phyloP scores from a whole-genome alignment of 352 stramenopile species.

The Phytopythium boreale region DNA sequence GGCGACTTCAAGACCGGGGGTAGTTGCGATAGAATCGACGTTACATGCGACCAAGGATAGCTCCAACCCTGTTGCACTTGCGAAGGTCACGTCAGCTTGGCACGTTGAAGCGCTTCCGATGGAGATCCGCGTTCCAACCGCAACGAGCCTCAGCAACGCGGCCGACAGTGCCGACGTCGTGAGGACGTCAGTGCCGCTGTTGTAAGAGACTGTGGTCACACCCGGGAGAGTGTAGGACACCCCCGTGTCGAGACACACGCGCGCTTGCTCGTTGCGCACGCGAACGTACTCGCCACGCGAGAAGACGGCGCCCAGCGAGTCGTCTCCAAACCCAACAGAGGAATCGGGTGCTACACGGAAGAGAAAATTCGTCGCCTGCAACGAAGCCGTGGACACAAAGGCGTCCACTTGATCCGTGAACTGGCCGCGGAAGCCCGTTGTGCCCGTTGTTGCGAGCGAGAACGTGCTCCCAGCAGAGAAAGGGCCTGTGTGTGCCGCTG shows the following conservation, averaged over 20 bases:
- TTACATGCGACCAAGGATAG: slow-evolving; percentile 20
- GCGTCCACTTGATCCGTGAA: slow-evolving; percentile 47
- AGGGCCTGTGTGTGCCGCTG: slow-evolving; percentile 56
- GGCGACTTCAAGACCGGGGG: slow-evolving; percentile 23
- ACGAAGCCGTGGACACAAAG: slow-evolving; percentile 33
- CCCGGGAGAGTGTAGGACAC: slow-evolving; percentile 47
- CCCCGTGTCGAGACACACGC: slow-evolving; percentile 63
- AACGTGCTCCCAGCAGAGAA: slow-evolving; percentile 65
- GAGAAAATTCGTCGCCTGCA: slow-evolving; percentile 40
- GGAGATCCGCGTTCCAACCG: slow-evolving; percentile 16
- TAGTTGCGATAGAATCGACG: slow-evolving; percentile 14
- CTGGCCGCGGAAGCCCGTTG: slow-evolving; percentile 38
- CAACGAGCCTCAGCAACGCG: slow-evolving; percentile 23
- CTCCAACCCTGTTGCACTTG: slow-evolving; percentile 19
- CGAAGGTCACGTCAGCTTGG: slow-evolving; percentile 13
- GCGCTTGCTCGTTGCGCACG: slow-evolving; percentile 49
- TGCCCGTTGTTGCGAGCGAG: slow-evolving; percentile 49
- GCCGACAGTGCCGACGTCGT: slow-evolving; percentile 39
- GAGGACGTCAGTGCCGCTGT: slow-evolving; percentile 18
- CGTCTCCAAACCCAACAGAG: slow-evolving; percentile 29
- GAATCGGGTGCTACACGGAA: slow-evolving; percentile 40
- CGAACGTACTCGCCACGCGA: slow-evolving; percentile 63
- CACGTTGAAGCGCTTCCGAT: slow-evolving; percentile 21
- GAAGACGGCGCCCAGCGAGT: slow-evolving; percentile 31
- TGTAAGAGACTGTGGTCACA: slow-evolving; percentile 33